Base-by-base conservation (phyloP, 78 protist genomes). In the Polysphondylium violaceum region DNA sequence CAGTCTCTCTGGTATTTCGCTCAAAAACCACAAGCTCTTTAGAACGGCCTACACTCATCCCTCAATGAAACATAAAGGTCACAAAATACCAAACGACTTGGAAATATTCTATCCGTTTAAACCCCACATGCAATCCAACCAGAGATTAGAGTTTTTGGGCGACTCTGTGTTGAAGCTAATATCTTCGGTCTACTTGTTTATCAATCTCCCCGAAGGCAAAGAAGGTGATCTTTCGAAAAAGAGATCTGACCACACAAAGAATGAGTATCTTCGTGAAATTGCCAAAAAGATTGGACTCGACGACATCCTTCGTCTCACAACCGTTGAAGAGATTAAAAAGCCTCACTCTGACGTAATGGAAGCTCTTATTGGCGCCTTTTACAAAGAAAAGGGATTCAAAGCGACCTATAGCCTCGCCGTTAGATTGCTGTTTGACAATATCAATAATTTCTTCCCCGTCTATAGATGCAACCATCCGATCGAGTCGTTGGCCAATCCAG, bases 281-380 rank as follows among this genome's bases (percentile, higher is more conserved):
- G 55, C 71, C 8, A 58, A 59, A 35, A 29, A 63, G 19, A n/a
- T 51, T 1, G 38, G 33, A 4, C 31, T 83, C 29, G 79, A 69
- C 31, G 91, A 83, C 3, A 23, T 83, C 3, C 43, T 83, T 33
- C 60, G 91, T 35, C 21, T 58, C 0, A n/a, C 63, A 31, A 40
- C 19, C 2, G 31, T 2, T 58, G 79, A 69, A 41, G 73, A 69
- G 2, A 38, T 11, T 17, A 83, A 72, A 17, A 83, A 83, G 59
- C 91, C 91, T 43, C 44, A 83, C 23, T 77, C 91, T 0, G 91
- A 83, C 69, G 91, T 83, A 6, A 69, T 83, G 25, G 91, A 83
- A 69, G 77, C 91, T 8, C 7, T 83, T 21, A 55, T 83, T 58
- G 91, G 72, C 9, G 91, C 91, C 1, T n/a, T 63, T 23, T 69